These are phyloP conservation scores for Mariannaea sp. DNA, from an alignment of 2,329 filamentous ascomycete species.

Conservation along the genomic window DNA sequence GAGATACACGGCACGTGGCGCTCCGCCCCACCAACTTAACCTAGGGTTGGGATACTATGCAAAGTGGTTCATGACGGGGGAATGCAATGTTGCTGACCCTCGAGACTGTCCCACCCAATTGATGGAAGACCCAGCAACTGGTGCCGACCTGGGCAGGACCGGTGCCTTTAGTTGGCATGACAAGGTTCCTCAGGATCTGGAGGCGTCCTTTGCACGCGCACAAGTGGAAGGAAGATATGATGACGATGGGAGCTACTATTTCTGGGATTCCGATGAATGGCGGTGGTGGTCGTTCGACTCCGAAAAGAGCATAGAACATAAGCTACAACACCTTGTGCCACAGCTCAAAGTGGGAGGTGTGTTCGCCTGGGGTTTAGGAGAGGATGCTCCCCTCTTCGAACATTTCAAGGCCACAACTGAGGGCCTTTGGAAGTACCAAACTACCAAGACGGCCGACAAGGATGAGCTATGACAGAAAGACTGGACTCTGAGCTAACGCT, in stretches of 20 bases:
- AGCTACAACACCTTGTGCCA: slow-evolving; percentile 64
- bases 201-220: slow-evolving; percentile 62
- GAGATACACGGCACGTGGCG: slow-evolving; percentile 62
- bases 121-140: slow-evolving; percentile 63
- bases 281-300: slow-evolving; percentile 80
- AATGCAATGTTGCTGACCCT: slow-evolving; percentile 48
- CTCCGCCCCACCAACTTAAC: slow-evolving; percentile 58
- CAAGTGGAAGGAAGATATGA: slow-evolving; percentile 54
- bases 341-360: slow-evolving; percentile 66
- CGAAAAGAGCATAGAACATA: slow-evolving; percentile 60
- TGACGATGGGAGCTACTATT: slow-evolving; percentile 71
- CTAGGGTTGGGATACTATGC: slow-evolving; percentile 70
- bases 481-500: no score
- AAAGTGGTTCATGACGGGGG: slow-evolving; percentile 64
- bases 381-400: slow-evolving; percentile 59
- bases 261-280: slow-evolving; percentile 62
- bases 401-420: slow-evolving; percentile 46
- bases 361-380: slow-evolving; percentile 76
- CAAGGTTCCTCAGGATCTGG: slow-evolving; percentile 56
- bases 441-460: slow-evolving; percentile 21
- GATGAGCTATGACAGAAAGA: slow-evolving; percentile 44
- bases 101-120: slow-evolving; percentile 59
- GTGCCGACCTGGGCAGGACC: slow-evolving; percentile 61
- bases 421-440: slow-evolving; percentile 27
- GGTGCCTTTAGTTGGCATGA: slow-evolving; percentile 66